phyloP scores from a whole-genome alignment of 148 eudicot species.

The Fagopyrum homotropicum region DNA sequence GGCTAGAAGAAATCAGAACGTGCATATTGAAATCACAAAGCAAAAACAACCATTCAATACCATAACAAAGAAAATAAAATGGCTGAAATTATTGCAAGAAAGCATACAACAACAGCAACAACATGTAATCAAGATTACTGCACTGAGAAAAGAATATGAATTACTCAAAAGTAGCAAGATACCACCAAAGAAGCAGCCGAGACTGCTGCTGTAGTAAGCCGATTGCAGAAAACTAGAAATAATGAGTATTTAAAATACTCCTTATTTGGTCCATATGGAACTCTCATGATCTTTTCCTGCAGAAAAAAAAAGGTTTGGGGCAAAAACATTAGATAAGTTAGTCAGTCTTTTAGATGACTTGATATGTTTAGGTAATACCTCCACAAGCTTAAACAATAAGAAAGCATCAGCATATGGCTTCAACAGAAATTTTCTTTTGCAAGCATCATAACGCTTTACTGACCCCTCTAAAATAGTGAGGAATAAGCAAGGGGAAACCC shows the following conservation, averaged over 20 bases:
- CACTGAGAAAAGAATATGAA: not conserved
- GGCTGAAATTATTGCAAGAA: not conserved
- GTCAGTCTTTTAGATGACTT: not conserved
- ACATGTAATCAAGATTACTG: not conserved
- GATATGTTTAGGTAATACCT: not conserved
- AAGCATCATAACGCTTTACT: not conserved
- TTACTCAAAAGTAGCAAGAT: slow-evolving; percentile 12
- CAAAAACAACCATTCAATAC: not conserved
- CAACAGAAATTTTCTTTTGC: not conserved
- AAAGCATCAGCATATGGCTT: not conserved
- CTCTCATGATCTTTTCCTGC: slow-evolving; percentile 98
- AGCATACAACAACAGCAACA: not conserved
- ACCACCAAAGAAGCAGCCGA: slow-evolving; percentile 81
- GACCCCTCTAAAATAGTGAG: not conserved
- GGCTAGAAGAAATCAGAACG: slow-evolving; percentile 8
- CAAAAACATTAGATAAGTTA: not conserved
- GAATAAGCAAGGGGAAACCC: not conserved
- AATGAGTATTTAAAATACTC: slow-evolving; percentile 78
- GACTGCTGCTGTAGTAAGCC: slow-evolving; percentile 78
- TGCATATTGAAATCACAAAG: not conserved
- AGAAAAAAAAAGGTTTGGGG: slow-evolving; percentile 15
- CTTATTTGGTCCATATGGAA: slow-evolving; percentile 76
- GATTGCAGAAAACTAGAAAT: slow-evolving; percentile 95
- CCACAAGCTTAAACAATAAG: not conserved
- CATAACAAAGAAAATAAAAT: not conserved